Base-by-base conservation (phyloP, 2,329 filamentous ascomycete species). In the Colletotrichum abscissum region DNA sequence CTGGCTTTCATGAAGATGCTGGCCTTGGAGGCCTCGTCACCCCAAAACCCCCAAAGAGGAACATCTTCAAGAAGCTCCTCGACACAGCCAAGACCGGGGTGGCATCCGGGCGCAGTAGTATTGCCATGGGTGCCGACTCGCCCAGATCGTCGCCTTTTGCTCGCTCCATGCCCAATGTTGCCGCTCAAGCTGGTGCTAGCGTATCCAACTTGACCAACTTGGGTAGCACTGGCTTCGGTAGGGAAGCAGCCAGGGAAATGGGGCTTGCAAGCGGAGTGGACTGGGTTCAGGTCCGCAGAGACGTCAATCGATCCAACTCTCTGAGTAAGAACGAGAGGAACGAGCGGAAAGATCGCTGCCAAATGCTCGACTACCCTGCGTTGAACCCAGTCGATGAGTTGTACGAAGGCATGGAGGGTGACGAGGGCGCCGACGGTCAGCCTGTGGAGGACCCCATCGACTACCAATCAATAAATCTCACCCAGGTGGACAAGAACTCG, bases 201-300 rank as follows among this genome's bases (percentile, higher is more conserved):
- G 78, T 82, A 14, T 74, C 75, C 3, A 76, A 76, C 11, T 60
- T 78, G 46, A 73, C 79, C 3, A 81, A 81, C 8, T 80, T 83
- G 74, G 82, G 83, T 55, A 82, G 77, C 57, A 75, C 79, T 12
- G 80, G 80, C 30, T 77, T 82, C 70, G 83, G 79, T 67, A 85
- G 86, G 58, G 89, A 91, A 74, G 84, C 88, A 5, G 89, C 91
- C 16, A 88, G 90, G 69, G 95, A 97, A 22, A 93, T 93, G 88
- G 94, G 93, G 2, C 82, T 93, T 7, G 88, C 86, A 49, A 77
- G 85, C 24, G 85, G 85, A 1, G 89, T 94, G 16, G 96, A 98
- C 81, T 99, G 97, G 95, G 95, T 99, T n/a, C 95, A 98, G 81
- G 95, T 98, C 26, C 93, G 97, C 46, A 91, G 97, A 58, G 97